Percentiles rank a stretch among this genome's conserved stretches.
These are phyloP conservation scores for Hirsutella minnesotensis DNA, from an alignment of 2,329 filamentous ascomycete genomes.

Conservation along the genomic window DNA sequence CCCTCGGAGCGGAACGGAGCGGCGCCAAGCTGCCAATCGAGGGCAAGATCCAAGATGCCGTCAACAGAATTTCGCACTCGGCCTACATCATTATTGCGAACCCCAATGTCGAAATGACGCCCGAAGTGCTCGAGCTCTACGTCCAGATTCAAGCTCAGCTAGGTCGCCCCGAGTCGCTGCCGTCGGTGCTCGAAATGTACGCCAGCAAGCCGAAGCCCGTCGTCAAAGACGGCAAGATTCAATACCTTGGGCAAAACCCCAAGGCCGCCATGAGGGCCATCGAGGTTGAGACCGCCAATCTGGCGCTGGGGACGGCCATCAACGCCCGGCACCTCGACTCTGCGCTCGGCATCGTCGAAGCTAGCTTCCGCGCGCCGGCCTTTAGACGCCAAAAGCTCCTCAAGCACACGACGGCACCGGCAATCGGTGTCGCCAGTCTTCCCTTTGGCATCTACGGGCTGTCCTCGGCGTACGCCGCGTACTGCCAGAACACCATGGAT, in stretches of 20 bases:
- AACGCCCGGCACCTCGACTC: conserved; percentile 65
- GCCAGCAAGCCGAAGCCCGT: conserved; percentile 68
- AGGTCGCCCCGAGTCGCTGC: conserved; percentile 62
- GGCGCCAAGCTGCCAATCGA: conserved; percentile 19
- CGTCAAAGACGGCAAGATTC: conserved; percentile 44
- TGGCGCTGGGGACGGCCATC: conserved; percentile 70
- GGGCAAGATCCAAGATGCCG: conserved; percentile 27
- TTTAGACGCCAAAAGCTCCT: conserved; percentile 58
- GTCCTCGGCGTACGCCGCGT: conserved; percentile 38
- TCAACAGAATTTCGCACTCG: conserved; percentile 41
- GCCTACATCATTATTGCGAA: conserved; percentile 63
- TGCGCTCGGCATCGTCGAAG: conserved; percentile 64
- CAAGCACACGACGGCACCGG: conserved; percentile 49
- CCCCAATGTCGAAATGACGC: conserved; percentile 69
- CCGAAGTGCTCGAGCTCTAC: conserved; percentile 60
- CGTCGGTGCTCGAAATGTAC: conserved; percentile 70
- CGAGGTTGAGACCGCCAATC: conserved; percentile 54
- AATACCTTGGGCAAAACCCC: conserved; percentile 52
- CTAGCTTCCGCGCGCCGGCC: conserved; percentile 53
- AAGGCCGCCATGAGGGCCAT: conserved; percentile 61
- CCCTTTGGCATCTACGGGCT: conserved; percentile 60
- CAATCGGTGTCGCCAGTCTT: conserved; percentile 41
- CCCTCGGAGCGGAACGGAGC: conserved; percentile 24
- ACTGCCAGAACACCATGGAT: conserved; percentile 60
- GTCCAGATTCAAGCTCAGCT: conserved; percentile 65